phyloP scores from a whole-genome alignment of 257 asterid genomes.

The Gynochthodes officinalis region DNA sequence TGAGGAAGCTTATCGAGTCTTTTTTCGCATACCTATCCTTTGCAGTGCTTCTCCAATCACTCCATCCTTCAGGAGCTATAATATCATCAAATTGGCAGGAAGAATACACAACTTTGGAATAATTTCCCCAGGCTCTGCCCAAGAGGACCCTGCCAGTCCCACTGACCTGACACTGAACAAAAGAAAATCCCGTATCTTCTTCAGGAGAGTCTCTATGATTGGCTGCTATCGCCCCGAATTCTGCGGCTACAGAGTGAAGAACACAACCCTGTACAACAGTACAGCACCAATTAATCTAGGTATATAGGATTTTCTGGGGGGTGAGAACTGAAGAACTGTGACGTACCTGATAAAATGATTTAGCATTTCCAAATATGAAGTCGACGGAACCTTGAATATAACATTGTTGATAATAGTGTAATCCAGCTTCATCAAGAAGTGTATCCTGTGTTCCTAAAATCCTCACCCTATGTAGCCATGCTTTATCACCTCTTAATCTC shows the following conservation, averaged over 20 bases:
- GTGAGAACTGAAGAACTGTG: too few relatives aligned
- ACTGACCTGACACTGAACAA: constrained; percentile 49
- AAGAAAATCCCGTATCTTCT: constrained; percentile 80
- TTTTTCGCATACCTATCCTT: constrained; percentile 32
- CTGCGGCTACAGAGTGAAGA: constrained; percentile 40
- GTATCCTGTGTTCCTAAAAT: constrained; percentile 85
- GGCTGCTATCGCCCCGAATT: constrained; percentile 67
- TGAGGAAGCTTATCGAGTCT: not conserved
- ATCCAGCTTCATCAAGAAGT: constrained; percentile 57
- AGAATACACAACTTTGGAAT: constrained; percentile 49
- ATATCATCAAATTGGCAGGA: constrained; percentile 32
- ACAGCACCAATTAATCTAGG: too few relatives aligned
- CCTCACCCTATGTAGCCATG: constrained; percentile 56
- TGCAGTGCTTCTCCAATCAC: constrained; percentile 40
- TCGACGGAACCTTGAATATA: constrained; percentile 69
- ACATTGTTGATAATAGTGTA: constrained; percentile 59
- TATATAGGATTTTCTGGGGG: too few relatives aligned
- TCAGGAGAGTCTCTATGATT: constrained; percentile 43
- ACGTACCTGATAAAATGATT: constrained; percentile 72
- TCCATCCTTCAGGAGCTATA: constrained; percentile 64
- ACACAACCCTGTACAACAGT: constrained; percentile 46
- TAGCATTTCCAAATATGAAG: constrained; percentile 77
- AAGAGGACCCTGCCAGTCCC: constrained; percentile 50
- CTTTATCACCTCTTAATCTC: constrained; percentile 57
- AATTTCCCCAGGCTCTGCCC: constrained; percentile 87